Conservation (phyloP, 495 filamentous ascomycete species). For the Trichoderma reesei region DNA sequence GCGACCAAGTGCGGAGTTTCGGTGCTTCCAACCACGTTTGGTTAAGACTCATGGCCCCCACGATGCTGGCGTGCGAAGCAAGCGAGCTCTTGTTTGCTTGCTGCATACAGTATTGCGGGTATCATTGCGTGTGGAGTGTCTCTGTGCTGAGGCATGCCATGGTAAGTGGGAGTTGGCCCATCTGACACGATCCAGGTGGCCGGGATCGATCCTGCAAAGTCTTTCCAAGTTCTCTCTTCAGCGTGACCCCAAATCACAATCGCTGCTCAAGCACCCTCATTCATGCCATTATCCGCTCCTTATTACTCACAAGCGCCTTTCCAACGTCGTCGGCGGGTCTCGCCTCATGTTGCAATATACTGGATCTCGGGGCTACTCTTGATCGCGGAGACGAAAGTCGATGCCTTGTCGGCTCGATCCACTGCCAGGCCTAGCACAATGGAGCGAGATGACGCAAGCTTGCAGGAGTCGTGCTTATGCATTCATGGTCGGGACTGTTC, state of each 20-base stretch:
- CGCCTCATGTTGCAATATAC: neutral
- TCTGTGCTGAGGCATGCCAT: neutral
- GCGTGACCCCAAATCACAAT: neutral
- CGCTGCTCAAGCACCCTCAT: neutral
- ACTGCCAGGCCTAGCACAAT: neutral
- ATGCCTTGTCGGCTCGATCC: neutral
- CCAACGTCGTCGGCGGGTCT: neutral
- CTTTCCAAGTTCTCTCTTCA: neutral
- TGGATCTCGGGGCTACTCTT: neutral
- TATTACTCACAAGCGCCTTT: neutral
- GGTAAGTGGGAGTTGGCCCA: neutral
- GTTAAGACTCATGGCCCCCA: neutral
- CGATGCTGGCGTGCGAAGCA: neutral
- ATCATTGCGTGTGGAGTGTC: neutral
- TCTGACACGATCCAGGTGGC: neutral
- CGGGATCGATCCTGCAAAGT: neutral
- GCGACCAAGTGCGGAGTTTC: neutral
- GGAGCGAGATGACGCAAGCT: neutral
- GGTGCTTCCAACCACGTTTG: neutral
- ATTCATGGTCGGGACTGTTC: neutral
- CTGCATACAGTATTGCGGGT: neutral
- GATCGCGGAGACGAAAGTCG: neutral
- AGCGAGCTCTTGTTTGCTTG: neutral
- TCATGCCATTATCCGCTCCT: neutral
- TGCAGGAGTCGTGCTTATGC: neutral